Conservation (phyloP, 768 basidiomycete genomes). For the Suillus brevipes region DNA sequence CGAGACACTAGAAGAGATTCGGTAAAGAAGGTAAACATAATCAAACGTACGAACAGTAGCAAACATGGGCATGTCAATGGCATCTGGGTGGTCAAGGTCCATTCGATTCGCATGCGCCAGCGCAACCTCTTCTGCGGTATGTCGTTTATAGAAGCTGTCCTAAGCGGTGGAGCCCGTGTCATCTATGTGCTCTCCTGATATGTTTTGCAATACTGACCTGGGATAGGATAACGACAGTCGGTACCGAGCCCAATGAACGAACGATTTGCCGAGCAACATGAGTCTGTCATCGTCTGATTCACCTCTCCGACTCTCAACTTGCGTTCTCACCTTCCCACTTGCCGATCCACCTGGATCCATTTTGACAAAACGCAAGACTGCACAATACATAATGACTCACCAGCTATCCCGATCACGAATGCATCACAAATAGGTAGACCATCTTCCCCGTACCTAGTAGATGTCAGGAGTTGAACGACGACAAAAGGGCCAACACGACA, state of each 20-base stretch:
- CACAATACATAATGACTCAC: slow-evolving; percentile 38
- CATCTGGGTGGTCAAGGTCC: slow-evolving; percentile 91
- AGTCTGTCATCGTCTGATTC: slow-evolving; percentile 47
- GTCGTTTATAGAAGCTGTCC: slow-evolving; percentile 93
- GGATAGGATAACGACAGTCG: slow-evolving; percentile 87
- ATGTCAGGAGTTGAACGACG: slow-evolving; percentile 15
- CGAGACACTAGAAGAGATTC: slow-evolving; percentile 59
- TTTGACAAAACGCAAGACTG: background rate
- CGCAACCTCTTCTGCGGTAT: slow-evolving; percentile 74
- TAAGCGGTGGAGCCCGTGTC: slow-evolving; percentile 28
- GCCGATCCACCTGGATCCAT: slow-evolving; percentile 68
- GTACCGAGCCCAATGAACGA: slow-evolving; percentile 76
- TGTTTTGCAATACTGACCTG: slow-evolving; percentile 48
- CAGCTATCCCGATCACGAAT: slow-evolving; percentile 84
- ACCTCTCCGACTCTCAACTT: background rate
- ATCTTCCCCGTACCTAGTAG: slow-evolving; percentile 72
- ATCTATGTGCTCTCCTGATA: background rate
- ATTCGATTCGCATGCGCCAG: slow-evolving; percentile 80
- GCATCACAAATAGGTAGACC: slow-evolving; percentile 70
- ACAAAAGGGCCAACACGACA: slow-evolving; percentile 10
- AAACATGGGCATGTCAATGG: slow-evolving; percentile 89
- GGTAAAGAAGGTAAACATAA: background rate
- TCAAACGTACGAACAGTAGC: slow-evolving; percentile 54
- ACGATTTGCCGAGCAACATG: slow-evolving; percentile 85
- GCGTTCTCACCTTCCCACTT: slow-evolving; percentile 70